Conservation (phyloP, 306 rosid genomes). For the Acmispon strigosus region DNA sequence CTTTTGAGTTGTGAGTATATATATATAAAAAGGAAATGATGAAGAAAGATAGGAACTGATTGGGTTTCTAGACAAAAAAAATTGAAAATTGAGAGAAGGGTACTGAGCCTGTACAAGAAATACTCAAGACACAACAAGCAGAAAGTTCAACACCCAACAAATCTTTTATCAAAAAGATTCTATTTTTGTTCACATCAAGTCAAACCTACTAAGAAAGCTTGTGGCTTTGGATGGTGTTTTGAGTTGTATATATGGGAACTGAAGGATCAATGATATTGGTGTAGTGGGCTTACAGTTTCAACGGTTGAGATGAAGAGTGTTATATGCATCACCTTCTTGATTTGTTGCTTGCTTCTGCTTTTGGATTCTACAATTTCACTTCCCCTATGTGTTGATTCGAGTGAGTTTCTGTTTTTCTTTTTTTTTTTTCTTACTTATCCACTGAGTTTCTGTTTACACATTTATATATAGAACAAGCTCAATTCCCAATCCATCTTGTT, state of each 20-base stretch:
- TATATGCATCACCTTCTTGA: slow-evolving; percentile 31
- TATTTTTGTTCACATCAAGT: not conserved
- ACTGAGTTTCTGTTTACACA: not conserved
- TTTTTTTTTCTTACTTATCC: not conserved
- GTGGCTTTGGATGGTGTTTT: not conserved
- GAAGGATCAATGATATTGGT: slow-evolving; percentile 17
- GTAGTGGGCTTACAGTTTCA: not conserved
- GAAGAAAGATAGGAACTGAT: slow-evolving; percentile 9
- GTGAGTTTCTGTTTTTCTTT: slow-evolving; percentile 32
- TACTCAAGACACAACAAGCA: not conserved
- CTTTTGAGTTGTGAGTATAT: not conserved
- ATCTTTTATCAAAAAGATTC: not conserved
- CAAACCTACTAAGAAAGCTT: not conserved
- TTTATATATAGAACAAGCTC: not conserved
- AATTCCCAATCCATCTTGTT: not conserved
- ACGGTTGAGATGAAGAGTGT: slow-evolving; percentile 43
- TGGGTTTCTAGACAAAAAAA: not conserved
- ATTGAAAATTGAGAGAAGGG: not conserved
- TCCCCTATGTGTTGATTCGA: slow-evolving; percentile 74
- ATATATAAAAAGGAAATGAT: slow-evolving; percentile 1
- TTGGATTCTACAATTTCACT: slow-evolving; percentile 47
- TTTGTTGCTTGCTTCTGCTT: slow-evolving; percentile 47
- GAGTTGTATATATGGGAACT: not conserved
- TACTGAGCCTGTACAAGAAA: no score
- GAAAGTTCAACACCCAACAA: slow-evolving; percentile 11